Evolutionary conservation across 2,329 filamentous ascomycete genomes (phyloP).

Genomic region (Cercospora zeina): DNA sequence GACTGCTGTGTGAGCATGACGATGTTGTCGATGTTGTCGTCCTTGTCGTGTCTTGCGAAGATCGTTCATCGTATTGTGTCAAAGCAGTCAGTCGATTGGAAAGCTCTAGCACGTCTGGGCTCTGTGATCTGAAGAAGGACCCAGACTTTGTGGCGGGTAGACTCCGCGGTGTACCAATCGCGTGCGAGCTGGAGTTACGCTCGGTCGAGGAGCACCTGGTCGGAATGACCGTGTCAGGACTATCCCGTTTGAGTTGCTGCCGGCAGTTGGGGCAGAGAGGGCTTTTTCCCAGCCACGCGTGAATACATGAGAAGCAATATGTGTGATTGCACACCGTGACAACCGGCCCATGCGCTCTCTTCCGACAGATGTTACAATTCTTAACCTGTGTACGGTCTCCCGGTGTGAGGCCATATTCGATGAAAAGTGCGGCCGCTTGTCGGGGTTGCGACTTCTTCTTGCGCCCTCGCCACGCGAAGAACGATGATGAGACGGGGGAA

Average conservation of each 20-base stretch:
- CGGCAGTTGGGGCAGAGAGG: slow-evolving; percentile 19
- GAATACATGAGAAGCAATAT: slow-evolving; percentile 24
- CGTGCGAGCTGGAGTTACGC: background rate
- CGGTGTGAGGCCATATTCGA: slow-evolving; percentile 17
- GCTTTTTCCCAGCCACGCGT: slow-evolving; percentile 19
- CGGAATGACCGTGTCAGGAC: background rate
- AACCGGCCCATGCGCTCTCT: slow-evolving; percentile 15
- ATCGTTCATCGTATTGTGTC: background rate
- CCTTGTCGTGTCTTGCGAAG: slow-evolving; percentile 1
- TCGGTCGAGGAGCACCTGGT: background rate
- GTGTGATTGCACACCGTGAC: slow-evolving; percentile 24
- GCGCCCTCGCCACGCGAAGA: background rate
- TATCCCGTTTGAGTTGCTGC: slow-evolving; percentile 8
- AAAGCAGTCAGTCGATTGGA: background rate
- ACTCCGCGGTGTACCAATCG: background rate
- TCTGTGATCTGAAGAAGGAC: background rate
- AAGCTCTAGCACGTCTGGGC: slow-evolving; percentile 5
- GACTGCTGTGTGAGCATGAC: background rate
- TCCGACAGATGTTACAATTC: slow-evolving; percentile 25
- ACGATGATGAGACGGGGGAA: background rate
- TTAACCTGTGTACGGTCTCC: slow-evolving; percentile 15
- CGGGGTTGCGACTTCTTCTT: slow-evolving; percentile 8
- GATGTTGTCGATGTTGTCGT: slow-evolving; percentile 5
- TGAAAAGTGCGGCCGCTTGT: slow-evolving; percentile 19
- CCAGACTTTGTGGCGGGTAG: background rate